A percentile compares a stretch with the other conserved stretches of the same genome.
Evolutionary conservation across 2,329 filamentous ascomycete species (phyloP).

Genomic region (Cladosporium sp.): DNA sequence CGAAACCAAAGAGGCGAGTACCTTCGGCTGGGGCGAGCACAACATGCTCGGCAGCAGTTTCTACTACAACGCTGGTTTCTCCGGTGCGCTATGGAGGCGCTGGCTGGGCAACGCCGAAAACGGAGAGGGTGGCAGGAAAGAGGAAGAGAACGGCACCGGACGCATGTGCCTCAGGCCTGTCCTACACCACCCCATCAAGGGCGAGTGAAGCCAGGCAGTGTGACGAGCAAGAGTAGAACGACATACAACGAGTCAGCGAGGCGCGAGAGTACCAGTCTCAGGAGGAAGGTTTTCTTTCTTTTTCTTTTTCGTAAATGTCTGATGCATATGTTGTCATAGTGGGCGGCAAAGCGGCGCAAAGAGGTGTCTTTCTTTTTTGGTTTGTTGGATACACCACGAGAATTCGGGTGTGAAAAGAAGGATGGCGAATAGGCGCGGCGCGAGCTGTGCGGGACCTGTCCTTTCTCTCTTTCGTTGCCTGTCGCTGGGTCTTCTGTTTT

Average conservation of each 20-base stretch:
- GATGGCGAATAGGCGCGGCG: background rate
- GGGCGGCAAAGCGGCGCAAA: background rate
- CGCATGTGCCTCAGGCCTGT: conserved; percentile 49
- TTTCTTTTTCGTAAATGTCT: background rate
- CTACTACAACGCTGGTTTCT: conserved; percentile 54
- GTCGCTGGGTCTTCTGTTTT: background rate
- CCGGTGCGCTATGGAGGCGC: conserved; percentile 49
- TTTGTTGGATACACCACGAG: background rate
- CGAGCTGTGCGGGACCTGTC: background rate
- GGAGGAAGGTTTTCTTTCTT: background rate
- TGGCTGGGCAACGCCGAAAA: conserved; percentile 52
- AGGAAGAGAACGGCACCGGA: conserved; percentile 42
- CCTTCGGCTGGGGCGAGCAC: conserved; percentile 54
- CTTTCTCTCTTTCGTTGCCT: background rate
- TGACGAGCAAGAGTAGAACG: conserved; percentile 2
- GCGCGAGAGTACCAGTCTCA: conserved; percentile 1
- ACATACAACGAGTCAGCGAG: conserved; percentile 1
- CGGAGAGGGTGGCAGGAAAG: conserved; percentile 37
- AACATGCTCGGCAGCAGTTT: conserved; percentile 53
- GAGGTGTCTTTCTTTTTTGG: background rate
- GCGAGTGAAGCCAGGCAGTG: conserved; percentile 34
- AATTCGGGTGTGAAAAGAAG: background rate
- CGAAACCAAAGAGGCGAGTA: conserved; percentile 45
- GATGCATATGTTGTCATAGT: background rate
- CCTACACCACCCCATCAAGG: conserved; percentile 52